phyloP scores from a whole-genome alignment of 768 basidiomycete species.

The Amanita pseudoporphyria region DNA sequence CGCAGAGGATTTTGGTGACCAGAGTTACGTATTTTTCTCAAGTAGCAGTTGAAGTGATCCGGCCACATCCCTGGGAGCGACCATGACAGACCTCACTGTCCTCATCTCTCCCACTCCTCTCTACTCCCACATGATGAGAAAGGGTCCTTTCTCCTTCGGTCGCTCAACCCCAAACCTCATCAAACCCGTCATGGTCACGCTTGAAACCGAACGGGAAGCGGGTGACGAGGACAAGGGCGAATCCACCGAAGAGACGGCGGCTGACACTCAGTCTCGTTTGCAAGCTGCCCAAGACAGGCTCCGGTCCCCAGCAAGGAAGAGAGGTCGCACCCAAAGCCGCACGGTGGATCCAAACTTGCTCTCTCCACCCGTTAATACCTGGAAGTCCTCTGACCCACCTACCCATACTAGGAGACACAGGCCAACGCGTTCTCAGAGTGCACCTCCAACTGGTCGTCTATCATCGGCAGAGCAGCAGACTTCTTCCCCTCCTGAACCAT shows the following conservation, averaged over 20 bases:
- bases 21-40: no score
- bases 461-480: slow-evolving; percentile 5
- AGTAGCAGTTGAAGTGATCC: no score
- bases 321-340: slow-evolving; percentile 9
- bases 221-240: slow-evolving; percentile 10
- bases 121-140: slow-evolving; percentile 21
- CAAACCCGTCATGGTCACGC: slow-evolving; percentile 33
- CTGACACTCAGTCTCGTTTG: slow-evolving; percentile 14
- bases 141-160: slow-evolving; percentile 22
- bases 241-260: slow-evolving; percentile 7
- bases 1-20: no score
- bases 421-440: slow-evolving; percentile 37
- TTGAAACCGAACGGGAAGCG: slow-evolving; percentile 22
- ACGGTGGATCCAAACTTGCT: slow-evolving; percentile 25
- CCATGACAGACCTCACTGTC: slow-evolving; percentile 44
- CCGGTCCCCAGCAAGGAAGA: slow-evolving; percentile 9
- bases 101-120: slow-evolving; percentile 39
- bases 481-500: slow-evolving; percentile 4
- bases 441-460: slow-evolving; percentile 21
- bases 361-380: slow-evolving; percentile 40
- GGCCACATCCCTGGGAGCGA: no score
- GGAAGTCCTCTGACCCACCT: slow-evolving; percentile 23
- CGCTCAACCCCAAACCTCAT: slow-evolving; percentile 18
- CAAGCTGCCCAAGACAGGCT: slow-evolving; percentile 5
- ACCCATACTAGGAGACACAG: slow-evolving; percentile 23